Conservation (phyloP, 2,329 filamentous ascomycete species). For the Cordyceps militaris region DNA sequence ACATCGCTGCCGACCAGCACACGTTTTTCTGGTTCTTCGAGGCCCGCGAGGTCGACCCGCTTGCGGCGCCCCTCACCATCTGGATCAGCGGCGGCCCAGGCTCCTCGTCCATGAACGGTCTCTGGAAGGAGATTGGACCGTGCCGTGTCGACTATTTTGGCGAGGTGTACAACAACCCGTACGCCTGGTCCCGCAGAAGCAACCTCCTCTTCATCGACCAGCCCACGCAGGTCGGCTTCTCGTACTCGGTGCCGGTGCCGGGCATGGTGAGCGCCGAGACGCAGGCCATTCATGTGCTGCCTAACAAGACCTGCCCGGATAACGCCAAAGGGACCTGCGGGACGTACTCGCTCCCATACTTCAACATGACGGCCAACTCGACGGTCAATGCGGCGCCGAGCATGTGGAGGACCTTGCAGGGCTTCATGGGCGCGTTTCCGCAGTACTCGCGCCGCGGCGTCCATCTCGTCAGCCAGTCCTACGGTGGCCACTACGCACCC, state of each 20-base stretch:
- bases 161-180: constrained; percentile 49
- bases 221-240: constrained; percentile 62
- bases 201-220: constrained; percentile 50
- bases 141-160: constrained; percentile 41
- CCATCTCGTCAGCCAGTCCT: constrained; percentile 61
- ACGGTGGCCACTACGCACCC: constrained; percentile 63
- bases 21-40: constrained; percentile 25
- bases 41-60: constrained; percentile 18
- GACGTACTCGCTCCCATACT: constrained; percentile 17
- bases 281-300: neutral
- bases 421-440: constrained; percentile 50
- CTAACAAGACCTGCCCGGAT: constrained; percentile 23
- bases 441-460: constrained; percentile 49
- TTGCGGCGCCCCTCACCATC: constrained; percentile 35
- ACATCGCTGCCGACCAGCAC: constrained; percentile 18
- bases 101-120: constrained; percentile 23
- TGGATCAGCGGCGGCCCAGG: constrained; percentile 57
- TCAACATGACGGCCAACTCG: constrained; percentile 4
- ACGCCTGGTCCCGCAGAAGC: constrained; percentile 53
- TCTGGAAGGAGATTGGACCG: constrained; percentile 15
- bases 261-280: neutral
- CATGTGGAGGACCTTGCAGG: constrained; percentile 61
- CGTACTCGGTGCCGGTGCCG: constrained; percentile 54
- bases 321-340: constrained; percentile 30
- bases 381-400: constrained; percentile 33